Conservation (phyloP, 805 yeast genomes). For the Jamesozyma lodderae region DNA sequence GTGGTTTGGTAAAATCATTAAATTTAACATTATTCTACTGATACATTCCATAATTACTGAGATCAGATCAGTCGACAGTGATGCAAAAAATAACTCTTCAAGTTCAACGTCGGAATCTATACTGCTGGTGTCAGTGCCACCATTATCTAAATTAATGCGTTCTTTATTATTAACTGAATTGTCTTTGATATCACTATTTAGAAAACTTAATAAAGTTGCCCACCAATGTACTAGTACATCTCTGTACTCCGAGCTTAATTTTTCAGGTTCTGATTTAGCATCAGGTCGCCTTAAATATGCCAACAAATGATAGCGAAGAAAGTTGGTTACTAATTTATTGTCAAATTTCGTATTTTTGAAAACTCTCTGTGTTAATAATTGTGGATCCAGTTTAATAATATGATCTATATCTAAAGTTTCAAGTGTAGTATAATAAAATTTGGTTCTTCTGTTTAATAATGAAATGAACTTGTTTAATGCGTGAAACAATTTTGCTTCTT, state of each 20-base stretch:
- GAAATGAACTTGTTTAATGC: slow-evolving; percentile 18
- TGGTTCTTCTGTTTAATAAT: slow-evolving; percentile 9
- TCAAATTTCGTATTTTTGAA: slow-evolving; percentile 2
- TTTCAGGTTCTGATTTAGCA: background rate
- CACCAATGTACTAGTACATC: slow-evolving; percentile 28
- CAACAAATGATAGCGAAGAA: slow-evolving; percentile 3
- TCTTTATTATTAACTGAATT: background rate
- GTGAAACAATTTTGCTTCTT: slow-evolving; percentile 17
- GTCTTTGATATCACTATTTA: slow-evolving; percentile 11
- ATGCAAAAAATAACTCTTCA: background rate
- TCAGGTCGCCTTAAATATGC: slow-evolving; percentile 2
- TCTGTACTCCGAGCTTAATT: slow-evolving; percentile 3
- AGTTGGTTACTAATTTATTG: slow-evolving; percentile 1
- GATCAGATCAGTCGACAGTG: slow-evolving; percentile 14
- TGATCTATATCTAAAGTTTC: background rate
- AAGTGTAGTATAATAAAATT: background rate
- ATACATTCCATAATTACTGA: slow-evolving; percentile 30
- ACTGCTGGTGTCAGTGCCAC: background rate
- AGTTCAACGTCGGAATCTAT: background rate
- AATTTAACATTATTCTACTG: slow-evolving; percentile 24
- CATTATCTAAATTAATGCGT: background rate
- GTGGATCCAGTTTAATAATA: background rate
- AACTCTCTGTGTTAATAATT: background rate
- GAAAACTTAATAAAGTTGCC: slow-evolving; percentile 22
- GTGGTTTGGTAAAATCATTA: slow-evolving; percentile 11